Conservation (phyloP, 2,329 filamentous ascomycete species). For the Sarocladium kiliense region DNA sequence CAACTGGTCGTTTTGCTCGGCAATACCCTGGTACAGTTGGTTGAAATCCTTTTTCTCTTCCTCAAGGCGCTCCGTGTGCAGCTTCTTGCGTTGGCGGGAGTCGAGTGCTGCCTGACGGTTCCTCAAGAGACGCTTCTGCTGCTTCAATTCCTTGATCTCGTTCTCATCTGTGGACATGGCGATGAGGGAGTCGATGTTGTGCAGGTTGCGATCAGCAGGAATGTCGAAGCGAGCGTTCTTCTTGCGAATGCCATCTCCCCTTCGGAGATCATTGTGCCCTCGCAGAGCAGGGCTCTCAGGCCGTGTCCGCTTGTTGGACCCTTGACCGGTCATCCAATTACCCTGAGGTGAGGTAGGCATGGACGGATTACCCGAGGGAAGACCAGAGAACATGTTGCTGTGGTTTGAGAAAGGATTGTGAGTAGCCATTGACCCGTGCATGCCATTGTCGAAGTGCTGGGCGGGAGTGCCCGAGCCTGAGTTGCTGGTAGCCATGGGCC, state of each 20-base stretch:
- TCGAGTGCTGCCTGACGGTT: slow-evolving; percentile 97
- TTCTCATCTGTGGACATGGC: slow-evolving; percentile 82
- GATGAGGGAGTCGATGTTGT: slow-evolving; percentile 93
- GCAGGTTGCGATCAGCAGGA: slow-evolving; percentile 84
- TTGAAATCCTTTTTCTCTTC: slow-evolving; percentile 94
- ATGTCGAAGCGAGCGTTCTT: slow-evolving; percentile 99
- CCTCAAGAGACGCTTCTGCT: slow-evolving; percentile 89
- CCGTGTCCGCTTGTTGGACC: slow-evolving; percentile 52
- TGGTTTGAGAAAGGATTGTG: slow-evolving; percentile 52
- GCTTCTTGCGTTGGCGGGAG: slow-evolving; percentile 95
- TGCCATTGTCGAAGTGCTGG: slow-evolving; percentile 47
- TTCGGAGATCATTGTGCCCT: slow-evolving; percentile 70
- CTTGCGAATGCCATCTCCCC: slow-evolving; percentile 90
- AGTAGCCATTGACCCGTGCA: slow-evolving; percentile 50
- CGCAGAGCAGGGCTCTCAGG: slow-evolving; percentile 65
- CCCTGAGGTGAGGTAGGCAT: slow-evolving; percentile 54
- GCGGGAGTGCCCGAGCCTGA: slow-evolving; percentile 56
- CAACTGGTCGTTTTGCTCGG: slow-evolving; percentile 56
- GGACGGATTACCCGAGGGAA: slow-evolving; percentile 41
- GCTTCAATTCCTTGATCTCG: slow-evolving; percentile 96
- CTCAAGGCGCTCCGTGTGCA: slow-evolving; percentile 93
- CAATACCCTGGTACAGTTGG: slow-evolving; percentile 73
- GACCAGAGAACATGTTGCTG: slow-evolving; percentile 47
- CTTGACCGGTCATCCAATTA: slow-evolving; percentile 42
- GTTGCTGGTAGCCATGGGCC: slow-evolving; percentile 45